Conservation (phyloP, 2,329 filamentous ascomycete genomes). For the Nemania bipapillata region DNA sequence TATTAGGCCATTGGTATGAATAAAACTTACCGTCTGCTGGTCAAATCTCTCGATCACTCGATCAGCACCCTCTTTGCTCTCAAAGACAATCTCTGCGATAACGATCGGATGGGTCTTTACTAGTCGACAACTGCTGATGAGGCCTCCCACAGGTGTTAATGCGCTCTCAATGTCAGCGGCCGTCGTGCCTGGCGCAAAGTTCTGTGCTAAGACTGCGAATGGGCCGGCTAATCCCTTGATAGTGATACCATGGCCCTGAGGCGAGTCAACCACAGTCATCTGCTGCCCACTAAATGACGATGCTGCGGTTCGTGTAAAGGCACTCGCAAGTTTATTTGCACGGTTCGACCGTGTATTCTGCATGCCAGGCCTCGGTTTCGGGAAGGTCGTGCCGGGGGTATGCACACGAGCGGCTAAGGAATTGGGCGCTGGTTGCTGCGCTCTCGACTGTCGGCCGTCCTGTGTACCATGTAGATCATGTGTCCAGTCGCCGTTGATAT, state of each 20-base stretch:
- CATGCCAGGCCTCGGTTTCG: constrained; percentile 37
- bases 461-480: constrained; percentile 71
- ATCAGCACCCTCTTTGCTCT: constrained; percentile 76
- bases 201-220: constrained; percentile 78
- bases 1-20: constrained; percentile 1
- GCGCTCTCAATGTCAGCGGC: constrained; percentile 85
- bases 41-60: constrained; percentile 80
- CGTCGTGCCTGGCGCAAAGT: constrained; percentile 84
- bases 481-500: constrained; percentile 75
- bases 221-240: constrained; percentile 80
- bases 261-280: constrained; percentile 49
- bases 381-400: constrained; percentile 52
- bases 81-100: constrained; percentile 80
- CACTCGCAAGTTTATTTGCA: constrained; percentile 58
- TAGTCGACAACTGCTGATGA: constrained; percentile 73
- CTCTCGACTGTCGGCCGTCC: constrained; percentile 56
- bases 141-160: constrained; percentile 78
- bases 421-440: constrained; percentile 52
- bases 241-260: constrained; percentile 64
- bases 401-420: constrained; percentile 62
- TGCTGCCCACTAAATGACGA: constrained; percentile 52
- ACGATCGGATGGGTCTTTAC: constrained; percentile 75
- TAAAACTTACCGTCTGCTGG: constrained; percentile 73
- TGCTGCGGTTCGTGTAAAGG: constrained; percentile 57
- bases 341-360: constrained; percentile 46